These are phyloP conservation scores for Thermomucor indicae-seudaticae DNA, from an alignment of 371 early-diverging fungal species.

Conservation along the genomic window DNA sequence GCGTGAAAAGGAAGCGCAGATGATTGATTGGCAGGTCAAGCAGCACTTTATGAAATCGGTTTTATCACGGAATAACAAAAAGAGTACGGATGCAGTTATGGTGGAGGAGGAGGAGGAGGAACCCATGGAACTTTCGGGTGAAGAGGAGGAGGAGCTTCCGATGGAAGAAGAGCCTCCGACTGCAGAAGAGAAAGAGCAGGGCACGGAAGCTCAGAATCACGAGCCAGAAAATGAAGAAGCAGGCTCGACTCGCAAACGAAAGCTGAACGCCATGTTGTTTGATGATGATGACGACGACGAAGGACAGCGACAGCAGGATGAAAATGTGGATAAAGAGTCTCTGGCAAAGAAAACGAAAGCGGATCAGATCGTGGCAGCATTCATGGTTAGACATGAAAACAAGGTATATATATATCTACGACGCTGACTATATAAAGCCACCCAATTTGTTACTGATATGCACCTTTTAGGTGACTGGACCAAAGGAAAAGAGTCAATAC, in stretches of 20 bases:
- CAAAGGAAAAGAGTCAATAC: conserved; percentile 14
- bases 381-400: no score
- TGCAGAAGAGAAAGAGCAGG: conserved; percentile 8
- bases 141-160: neutral
- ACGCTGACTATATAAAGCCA: neutral
- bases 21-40: conserved; percentile 18
- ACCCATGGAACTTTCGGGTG: neutral
- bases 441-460: neutral
- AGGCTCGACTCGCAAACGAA: conserved; percentile 9
- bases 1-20: conserved; percentile 27
- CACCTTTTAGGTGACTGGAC: neutral
- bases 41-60: conserved; percentile 9
- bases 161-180: neutral
- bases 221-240: no score
- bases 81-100: neutral
- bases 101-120: conserved; percentile 6
- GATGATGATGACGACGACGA: neutral
- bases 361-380: neutral
- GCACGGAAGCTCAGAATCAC: conserved; percentile 9
- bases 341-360: neutral
- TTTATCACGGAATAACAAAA: neutral
- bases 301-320: neutral
- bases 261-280: neutral
- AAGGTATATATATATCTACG: no score
- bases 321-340: neutral